phyloP scores from a whole-genome alignment of 495 filamentous ascomycete genomes.

The Xylaria grammica region DNA sequence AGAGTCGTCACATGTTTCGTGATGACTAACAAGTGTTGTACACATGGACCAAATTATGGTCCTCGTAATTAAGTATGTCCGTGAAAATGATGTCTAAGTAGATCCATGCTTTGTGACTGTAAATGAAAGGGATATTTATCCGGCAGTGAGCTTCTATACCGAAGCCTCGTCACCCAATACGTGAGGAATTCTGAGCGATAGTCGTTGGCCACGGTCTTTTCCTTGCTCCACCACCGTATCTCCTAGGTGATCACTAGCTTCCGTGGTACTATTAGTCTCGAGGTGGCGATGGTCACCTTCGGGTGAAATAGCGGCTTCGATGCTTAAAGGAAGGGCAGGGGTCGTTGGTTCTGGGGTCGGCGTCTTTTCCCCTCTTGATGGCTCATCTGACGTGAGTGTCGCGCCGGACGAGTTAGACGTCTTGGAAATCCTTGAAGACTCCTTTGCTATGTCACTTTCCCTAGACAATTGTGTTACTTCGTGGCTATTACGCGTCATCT shows the following conservation, averaged over 20 bases:
- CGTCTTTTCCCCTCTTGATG: conserved; percentile 18
- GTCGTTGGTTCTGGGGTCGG: conserved; percentile 3
- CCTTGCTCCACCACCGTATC: conserved; percentile 15
- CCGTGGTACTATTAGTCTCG: not conserved
- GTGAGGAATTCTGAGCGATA: conserved; percentile 33
- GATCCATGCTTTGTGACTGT: conserved; percentile 19
- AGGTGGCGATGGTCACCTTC: not conserved
- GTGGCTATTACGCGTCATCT: conserved; percentile 25
- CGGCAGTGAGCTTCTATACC: not conserved
- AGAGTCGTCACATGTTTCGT: conserved; percentile 20
- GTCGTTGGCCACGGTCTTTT: conserved; percentile 24
- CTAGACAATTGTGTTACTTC: conserved; percentile 17
- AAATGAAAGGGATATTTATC: conserved; percentile 7
- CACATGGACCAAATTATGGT: conserved; percentile 28
- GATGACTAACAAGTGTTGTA: conserved; percentile 38
- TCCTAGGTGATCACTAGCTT: conserved; percentile 4
- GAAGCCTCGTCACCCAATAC: conserved; percentile 20
- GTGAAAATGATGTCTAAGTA: conserved; percentile 18
- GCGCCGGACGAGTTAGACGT: conserved; percentile 18
- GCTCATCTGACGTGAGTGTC: conserved; percentile 20
- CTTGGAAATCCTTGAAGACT: conserved; percentile 6
- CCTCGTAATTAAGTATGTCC: conserved; percentile 32
- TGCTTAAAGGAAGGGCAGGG: not conserved
- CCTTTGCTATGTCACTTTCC: conserved; percentile 15
- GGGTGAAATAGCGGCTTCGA: not conserved